phyloP scores from a whole-genome alignment of 768 basidiomycete species.

The Mycena latifolia region DNA sequence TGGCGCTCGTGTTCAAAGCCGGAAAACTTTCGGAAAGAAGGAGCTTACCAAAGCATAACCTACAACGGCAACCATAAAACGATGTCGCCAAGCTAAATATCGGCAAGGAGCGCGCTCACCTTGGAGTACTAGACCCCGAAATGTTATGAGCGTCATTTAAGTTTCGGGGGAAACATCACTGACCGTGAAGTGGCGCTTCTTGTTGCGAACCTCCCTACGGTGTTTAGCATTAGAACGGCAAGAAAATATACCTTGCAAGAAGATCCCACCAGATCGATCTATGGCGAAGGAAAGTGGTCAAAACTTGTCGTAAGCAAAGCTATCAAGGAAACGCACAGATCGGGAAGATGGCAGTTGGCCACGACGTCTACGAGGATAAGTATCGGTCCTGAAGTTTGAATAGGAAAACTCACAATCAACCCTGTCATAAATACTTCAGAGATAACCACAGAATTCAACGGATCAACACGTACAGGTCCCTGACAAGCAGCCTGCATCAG shows the following conservation, averaged over 20 bases:
- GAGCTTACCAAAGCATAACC: constrained; percentile 88
- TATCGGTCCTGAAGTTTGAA: background rate
- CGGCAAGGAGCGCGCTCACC: constrained; percentile 50
- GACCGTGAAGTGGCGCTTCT: constrained; percentile 88
- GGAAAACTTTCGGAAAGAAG: background rate
- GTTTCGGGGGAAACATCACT: constrained; percentile 38
- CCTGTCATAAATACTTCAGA: constrained; percentile 46
- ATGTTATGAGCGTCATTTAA: background rate
- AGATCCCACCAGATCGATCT: constrained; percentile 78
- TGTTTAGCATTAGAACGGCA: background rate
- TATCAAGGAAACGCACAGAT: constrained; percentile 74
- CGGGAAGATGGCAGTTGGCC: constrained; percentile 76
- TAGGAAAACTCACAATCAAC: constrained; percentile 73
- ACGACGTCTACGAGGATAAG: constrained; percentile 69
- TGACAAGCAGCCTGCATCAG: constrained; percentile 48
- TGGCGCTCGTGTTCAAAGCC: constrained; percentile 11
- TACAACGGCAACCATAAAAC: constrained; percentile 40
- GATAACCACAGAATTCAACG: background rate
- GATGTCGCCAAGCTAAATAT: background rate
- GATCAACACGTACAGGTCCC: constrained; percentile 49
- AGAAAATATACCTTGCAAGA: background rate
- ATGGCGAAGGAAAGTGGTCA: constrained; percentile 22
- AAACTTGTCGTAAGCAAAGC: too few species aligned
- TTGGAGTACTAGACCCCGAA: constrained; percentile 78
- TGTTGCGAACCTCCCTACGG: constrained; percentile 86